Percentiles rank a stretch among this genome's conserved stretches.
Conservation (phyloP, 768 basidiomycete species). For the Grammothele lineata region DNA sequence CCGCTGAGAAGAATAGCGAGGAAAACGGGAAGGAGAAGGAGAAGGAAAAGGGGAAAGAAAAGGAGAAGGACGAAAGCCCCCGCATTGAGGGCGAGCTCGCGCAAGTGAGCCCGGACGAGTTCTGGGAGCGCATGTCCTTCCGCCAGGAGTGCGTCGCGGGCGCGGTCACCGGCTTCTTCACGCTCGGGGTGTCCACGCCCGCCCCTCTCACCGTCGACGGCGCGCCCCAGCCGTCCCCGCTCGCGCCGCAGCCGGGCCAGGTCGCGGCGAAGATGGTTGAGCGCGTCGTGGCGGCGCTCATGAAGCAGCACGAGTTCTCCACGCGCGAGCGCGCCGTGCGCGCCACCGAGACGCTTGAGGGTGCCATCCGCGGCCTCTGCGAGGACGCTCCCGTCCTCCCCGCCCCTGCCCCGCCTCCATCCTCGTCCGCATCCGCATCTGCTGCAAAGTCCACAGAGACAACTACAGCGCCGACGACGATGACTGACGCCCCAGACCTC, state of each 20-base stretch:
- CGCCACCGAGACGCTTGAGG: conserved; percentile 69
- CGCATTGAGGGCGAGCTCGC: conserved; percentile 46
- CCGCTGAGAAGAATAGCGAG: conserved; percentile 23
- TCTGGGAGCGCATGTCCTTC: conserved; percentile 97
- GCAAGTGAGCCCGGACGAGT: conserved; percentile 69
- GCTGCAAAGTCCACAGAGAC: no score
- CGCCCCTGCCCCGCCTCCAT: neutral
- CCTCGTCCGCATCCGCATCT: no score
- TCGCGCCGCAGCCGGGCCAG: conserved; percentile 53
- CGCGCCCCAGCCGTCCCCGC: conserved; percentile 33
- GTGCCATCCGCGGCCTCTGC: conserved; percentile 65
- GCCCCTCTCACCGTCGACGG: neutral
- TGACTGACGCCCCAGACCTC: no score
- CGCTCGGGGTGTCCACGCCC: conserved; percentile 38
- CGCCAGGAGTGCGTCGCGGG: conserved; percentile 92
- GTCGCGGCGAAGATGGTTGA: conserved; percentile 64
- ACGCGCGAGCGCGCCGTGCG: conserved; percentile 57
- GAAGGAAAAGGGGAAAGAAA: conserved; percentile 23
- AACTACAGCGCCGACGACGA: no score
- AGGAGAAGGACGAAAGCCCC: conserved; percentile 25
- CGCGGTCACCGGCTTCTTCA: conserved; percentile 91
- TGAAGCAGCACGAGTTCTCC: conserved; percentile 77
- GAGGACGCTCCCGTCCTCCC: conserved; percentile 39
- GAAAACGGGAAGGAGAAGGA: conserved; percentile 26
- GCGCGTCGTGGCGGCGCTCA: conserved; percentile 64